Evolutionary conservation across 495 filamentous ascomycete species (phyloP).

Genomic region (Tuber microsphaerosporum): DNA sequence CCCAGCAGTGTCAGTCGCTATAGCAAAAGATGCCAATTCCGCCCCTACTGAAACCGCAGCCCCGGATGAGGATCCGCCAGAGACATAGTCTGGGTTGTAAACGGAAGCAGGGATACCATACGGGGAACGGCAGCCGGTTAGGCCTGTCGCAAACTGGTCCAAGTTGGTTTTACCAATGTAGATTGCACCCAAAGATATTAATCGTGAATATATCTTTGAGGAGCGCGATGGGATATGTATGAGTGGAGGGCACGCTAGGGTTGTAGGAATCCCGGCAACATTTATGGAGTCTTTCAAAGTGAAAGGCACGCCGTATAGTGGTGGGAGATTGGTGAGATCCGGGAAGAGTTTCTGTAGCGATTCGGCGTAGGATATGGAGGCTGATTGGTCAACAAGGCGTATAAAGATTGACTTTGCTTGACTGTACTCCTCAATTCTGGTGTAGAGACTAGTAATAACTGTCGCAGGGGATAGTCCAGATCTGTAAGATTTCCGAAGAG

Average conservation of each 20-base stretch:
- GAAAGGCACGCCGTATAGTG: constrained; percentile 59
- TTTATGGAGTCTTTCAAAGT: constrained; percentile 61
- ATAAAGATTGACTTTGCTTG: constrained; percentile 42
- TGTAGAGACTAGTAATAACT: constrained; percentile 44
- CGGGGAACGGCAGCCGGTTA: constrained; percentile 56
- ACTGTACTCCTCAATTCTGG: constrained; percentile 16
- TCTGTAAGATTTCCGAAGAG: constrained; percentile 44
- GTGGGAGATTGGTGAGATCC: constrained; percentile 47
- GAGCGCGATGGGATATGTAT: constrained; percentile 47
- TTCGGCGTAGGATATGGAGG: constrained; percentile 45
- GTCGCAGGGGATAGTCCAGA: constrained; percentile 46
- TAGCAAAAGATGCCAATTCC: constrained; percentile 54
- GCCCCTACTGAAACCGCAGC: constrained; percentile 54
- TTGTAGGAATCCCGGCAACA: constrained; percentile 52
- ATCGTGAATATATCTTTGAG: constrained; percentile 43
- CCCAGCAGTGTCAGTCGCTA: constrained; percentile 63
- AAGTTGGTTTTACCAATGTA: constrained; percentile 63
- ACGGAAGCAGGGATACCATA: constrained; percentile 53
- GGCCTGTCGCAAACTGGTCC: constrained; percentile 61
- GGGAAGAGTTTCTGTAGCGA: constrained; percentile 46
- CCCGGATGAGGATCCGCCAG: constrained; percentile 59
- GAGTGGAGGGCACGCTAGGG: constrained; percentile 53
- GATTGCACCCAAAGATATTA: constrained; percentile 50
- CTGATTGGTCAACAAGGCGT: constrained; percentile 38
- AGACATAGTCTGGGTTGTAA: constrained; percentile 52